Conservation (phyloP, 768 basidiomycete genomes). For the Boletus subparvulus region DNA sequence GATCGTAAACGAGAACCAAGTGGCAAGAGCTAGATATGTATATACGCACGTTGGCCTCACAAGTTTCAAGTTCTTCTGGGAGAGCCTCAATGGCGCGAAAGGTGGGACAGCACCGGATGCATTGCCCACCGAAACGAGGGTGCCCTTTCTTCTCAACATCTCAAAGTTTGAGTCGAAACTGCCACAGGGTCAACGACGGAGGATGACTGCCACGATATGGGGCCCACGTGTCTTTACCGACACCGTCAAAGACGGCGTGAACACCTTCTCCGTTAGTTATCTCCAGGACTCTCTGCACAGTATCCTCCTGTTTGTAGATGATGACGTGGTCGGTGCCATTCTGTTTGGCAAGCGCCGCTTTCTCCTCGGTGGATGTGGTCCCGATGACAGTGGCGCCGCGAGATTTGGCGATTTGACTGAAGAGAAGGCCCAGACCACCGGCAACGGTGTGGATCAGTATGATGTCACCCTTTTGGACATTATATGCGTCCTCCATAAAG, state of each 20-base stretch:
- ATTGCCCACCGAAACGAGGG: constrained; percentile 88
- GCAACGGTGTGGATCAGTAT: constrained; percentile 90
- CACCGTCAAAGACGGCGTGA: constrained; percentile 88
- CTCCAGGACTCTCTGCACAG: constrained; percentile 68
- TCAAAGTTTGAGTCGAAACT: constrained; percentile 82
- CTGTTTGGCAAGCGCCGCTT: constrained; percentile 74
- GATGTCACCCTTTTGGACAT: constrained; percentile 74
- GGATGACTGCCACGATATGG: not conserved
- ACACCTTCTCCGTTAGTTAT: constrained; percentile 80
- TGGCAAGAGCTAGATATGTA: not conserved
- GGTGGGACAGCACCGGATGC: constrained; percentile 84
- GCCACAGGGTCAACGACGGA: constrained; percentile 5
- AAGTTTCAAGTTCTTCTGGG: constrained; percentile 79
- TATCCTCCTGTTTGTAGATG: constrained; percentile 72
- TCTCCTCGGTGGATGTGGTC: constrained; percentile 83
- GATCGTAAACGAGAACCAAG: constrained; percentile 1
- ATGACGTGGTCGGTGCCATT: constrained; percentile 89
- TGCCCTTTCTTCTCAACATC: constrained; percentile 82
- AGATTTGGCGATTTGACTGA: constrained; percentile 65
- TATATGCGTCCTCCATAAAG: constrained; percentile 82
- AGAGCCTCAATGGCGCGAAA: constrained; percentile 69
- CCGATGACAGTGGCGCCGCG: constrained; percentile 90
- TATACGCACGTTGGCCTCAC: constrained; percentile 66
- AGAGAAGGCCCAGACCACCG: constrained; percentile 77
- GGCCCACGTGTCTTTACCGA: constrained; percentile 92